Percentiles rank a stretch among this genome's conserved stretches.
Conservation (phyloP, 169 alveolate species). For the Sarcocystis neurona region DNA sequence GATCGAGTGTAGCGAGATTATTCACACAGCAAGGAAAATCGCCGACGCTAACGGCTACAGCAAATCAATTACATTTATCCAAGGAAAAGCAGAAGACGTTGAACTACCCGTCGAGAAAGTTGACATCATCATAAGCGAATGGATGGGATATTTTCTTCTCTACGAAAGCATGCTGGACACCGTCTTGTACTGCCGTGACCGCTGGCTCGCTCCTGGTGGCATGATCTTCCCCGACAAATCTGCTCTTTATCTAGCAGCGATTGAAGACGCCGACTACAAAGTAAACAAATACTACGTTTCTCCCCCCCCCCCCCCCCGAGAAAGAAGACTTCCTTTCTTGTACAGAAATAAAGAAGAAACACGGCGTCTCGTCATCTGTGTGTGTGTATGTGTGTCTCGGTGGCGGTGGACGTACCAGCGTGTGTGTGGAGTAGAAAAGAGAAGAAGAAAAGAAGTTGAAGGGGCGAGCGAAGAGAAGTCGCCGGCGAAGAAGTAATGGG, state of each 20-base stretch:
- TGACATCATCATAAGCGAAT: slow-evolving; percentile 97
- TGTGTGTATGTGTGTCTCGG: background rate
- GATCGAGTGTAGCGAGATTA: slow-evolving; percentile 96
- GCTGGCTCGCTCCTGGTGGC: slow-evolving; percentile 94
- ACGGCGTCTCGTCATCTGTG: background rate
- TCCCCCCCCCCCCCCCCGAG: background rate
- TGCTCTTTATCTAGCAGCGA: slow-evolving; percentile 91
- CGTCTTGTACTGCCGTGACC: slow-evolving; percentile 96
- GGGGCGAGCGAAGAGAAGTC: background rate
- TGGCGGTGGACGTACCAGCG: background rate
- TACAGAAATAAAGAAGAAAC: background rate
- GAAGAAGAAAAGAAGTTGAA: background rate
- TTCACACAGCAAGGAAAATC: slow-evolving; percentile 89
- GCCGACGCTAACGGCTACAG: slow-evolving; percentile 87
- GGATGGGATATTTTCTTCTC: slow-evolving; percentile 99
- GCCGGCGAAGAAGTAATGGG: too few species aligned
- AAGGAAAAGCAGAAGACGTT: slow-evolving; percentile 96
- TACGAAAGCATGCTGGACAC: slow-evolving; percentile 97
- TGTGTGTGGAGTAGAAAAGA: background rate
- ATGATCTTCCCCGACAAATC: slow-evolving; percentile 96
- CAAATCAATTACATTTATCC: slow-evolving; percentile 90
- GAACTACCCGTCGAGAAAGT: slow-evolving; percentile 94
- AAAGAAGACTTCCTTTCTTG: background rate
- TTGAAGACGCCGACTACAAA: slow-evolving; percentile 96
- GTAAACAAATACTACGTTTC: slow-evolving; percentile 26